These are phyloP conservation scores for Solanum rostratum DNA, from an alignment of 257 asterid genomes.

Conservation along the genomic window DNA sequence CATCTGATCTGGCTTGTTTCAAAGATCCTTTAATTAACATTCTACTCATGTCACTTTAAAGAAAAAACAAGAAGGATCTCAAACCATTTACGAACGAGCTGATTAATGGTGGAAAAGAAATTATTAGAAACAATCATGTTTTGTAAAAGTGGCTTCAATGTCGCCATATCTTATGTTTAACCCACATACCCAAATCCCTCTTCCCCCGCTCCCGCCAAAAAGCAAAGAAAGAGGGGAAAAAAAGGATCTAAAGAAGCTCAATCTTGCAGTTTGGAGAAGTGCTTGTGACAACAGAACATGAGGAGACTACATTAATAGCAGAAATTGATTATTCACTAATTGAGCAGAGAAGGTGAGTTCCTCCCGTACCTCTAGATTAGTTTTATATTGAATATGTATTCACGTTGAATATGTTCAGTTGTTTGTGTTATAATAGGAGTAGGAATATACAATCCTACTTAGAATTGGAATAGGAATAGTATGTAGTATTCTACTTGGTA, in stretches of 20 bases:
- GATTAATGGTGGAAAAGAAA: not conserved
- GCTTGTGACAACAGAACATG: conserved; percentile 84
- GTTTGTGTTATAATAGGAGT: not conserved
- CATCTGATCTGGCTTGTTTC: not conserved
- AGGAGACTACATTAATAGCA: conserved; percentile 52
- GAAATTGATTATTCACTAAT: conserved; percentile 76
- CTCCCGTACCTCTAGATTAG: not conserved
- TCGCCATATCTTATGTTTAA: not conserved
- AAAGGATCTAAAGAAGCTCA: conserved; percentile 8
- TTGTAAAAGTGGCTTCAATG: not conserved
- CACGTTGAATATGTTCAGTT: not conserved
- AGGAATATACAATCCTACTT: too few relatives aligned
- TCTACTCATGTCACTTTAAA: not conserved
- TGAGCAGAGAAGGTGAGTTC: conserved; percentile 66
- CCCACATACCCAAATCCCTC: not conserved
- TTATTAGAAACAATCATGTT: not conserved
- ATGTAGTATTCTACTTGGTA: too few relatives aligned
- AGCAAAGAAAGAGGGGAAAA: not conserved
- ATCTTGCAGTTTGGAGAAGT: conserved; percentile 82
- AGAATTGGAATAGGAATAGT: too few relatives aligned
- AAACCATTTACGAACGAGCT: not conserved
- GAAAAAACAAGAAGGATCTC: not conserved
- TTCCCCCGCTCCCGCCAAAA: not conserved
- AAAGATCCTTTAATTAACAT: not conserved
- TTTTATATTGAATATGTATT: not conserved